Base-by-base conservation (phyloP, 805 yeast species). In the Saturnispora silvae region DNA sequence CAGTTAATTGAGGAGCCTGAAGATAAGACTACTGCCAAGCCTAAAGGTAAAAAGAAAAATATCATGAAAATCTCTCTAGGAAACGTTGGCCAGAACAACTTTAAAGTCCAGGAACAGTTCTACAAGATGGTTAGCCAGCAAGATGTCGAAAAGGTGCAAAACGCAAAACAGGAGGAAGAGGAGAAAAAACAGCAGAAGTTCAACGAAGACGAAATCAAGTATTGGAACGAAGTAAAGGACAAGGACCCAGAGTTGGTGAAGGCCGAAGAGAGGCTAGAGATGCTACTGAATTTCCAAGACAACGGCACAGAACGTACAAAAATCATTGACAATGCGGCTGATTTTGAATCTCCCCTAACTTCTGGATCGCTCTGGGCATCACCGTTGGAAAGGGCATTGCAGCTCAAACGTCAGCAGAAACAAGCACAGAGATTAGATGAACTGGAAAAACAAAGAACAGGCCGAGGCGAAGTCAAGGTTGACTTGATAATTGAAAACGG, bases 281-380 rank as follows among this genome's bases (percentile, higher is more conserved):
- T 74, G 23, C 60, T 92, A 33, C 62, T 92, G 31, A 70, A 75
- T 43, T 92, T 77, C 56, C 98, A 92, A 55, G 83, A 73, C 2
- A 76, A 87, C 14, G 82, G 94, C 5, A 83, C 87, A 1, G 94
- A 85, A 54, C 68, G 99, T 54, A 92, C 98, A 0, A 75, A 74
- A 47, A 85, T 92, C 44, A 87, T 94, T 28, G 99, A 92, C 54
- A 79, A 84, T 52, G 96, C 94, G 0, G 75, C 94, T 4, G 98
- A 92, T 54, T 84, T 72, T 53, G 94, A 83, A 34, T 57, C 69
- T 13, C 60, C 67, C 25, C 59, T 69, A 1, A 31, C 45, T 25
- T 6, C 7, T 5, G 67, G 65, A 23, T 79, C 73, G 46, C 62
- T 79, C 44, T 92, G 98, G 97, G 77, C 94, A 0, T 78, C 95